Evolutionary conservation across 1,139 yeast genomes (phyloP).

Genomic region (Spathaspora jeffriesii): DNA sequence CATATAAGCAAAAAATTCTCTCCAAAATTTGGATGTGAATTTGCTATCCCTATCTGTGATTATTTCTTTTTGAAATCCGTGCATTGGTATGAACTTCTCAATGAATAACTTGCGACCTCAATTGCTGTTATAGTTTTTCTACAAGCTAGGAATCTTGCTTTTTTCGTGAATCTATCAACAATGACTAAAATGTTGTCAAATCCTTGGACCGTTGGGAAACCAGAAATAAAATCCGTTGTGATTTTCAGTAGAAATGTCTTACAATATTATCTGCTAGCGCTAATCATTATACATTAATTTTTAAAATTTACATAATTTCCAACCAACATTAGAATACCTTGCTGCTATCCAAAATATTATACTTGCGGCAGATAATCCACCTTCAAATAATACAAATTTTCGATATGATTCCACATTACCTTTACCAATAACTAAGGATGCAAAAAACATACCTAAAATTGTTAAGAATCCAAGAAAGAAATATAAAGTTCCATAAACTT

Average conservation of each 20-base stretch:
- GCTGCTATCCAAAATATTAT: conserved; percentile 23
- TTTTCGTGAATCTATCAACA: conserved; percentile 2
- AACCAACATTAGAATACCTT: conserved; percentile 23
- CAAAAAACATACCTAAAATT: conserved; percentile 35
- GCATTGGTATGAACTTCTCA: neutral
- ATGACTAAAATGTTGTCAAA: neutral
- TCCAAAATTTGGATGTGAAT: neutral
- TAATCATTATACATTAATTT: neutral
- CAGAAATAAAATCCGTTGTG: neutral
- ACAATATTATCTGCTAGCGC: neutral
- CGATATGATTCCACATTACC: conserved; percentile 18
- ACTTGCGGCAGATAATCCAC: conserved; percentile 21
- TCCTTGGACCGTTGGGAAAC: neutral
- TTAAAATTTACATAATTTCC: conserved; percentile 25
- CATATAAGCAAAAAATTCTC: neutral
- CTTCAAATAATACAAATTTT: conserved; percentile 28
- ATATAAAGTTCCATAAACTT: conserved; percentile 69
- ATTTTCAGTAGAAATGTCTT: too few relatives aligned
- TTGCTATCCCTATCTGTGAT: neutral
- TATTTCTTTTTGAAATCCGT: neutral
- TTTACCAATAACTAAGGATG: conserved; percentile 26
- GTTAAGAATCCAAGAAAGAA: conserved; percentile 63
- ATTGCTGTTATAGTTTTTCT: neutral
- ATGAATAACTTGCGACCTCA: neutral
- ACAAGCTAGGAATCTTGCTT: neutral